Percentiles rank a stretch among this genome's conserved stretches.
Conservation (phyloP, 2,329 filamentous ascomycete genomes). For the Hymenoscyphus salicellus region DNA sequence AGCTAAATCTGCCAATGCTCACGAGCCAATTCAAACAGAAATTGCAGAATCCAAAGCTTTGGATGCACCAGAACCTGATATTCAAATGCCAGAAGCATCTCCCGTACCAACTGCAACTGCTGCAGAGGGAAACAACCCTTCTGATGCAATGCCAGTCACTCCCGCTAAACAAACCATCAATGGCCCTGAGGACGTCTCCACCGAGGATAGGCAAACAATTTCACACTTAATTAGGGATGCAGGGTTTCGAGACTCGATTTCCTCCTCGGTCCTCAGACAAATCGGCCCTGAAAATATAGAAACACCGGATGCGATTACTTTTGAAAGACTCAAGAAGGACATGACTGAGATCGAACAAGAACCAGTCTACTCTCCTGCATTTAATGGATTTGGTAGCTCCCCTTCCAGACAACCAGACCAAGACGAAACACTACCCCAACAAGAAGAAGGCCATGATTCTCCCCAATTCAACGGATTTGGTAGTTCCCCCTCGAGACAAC, state of each 20-base stretch:
- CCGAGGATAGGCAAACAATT: slow-evolving; percentile 39
- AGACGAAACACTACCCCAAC: slow-evolving; percentile 4
- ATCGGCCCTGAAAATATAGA: slow-evolving; percentile 29
- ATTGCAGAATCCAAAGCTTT: background rate
- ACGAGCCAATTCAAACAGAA: background rate
- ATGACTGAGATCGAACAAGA: slow-evolving; percentile 24
- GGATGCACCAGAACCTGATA: background rate
- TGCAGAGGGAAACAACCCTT: background rate
- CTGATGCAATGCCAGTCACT: background rate
- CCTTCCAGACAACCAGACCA: slow-evolving; percentile 19
- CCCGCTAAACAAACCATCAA: background rate
- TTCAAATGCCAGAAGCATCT: background rate
- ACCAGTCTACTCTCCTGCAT: slow-evolving; percentile 32
- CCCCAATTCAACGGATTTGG: slow-evolving; percentile 35
- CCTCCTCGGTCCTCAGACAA: slow-evolving; percentile 38
- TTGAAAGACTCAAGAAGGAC: slow-evolving; percentile 25
- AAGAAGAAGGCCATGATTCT: slow-evolving; percentile 1
- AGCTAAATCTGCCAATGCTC: background rate
- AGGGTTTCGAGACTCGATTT: slow-evolving; percentile 46
- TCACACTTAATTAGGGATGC: slow-evolving; percentile 47
- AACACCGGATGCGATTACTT: slow-evolving; percentile 26
- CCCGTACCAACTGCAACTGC: background rate
- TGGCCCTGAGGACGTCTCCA: slow-evolving; percentile 21
- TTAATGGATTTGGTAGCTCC: slow-evolving; percentile 35
- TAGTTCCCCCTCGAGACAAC: slow-evolving; percentile 27